Evolutionary conservation across 2,329 filamentous ascomycete species (phyloP), one percentile per base, ranked within the genome.

Genomic region (Onygenales sp.): DNA sequence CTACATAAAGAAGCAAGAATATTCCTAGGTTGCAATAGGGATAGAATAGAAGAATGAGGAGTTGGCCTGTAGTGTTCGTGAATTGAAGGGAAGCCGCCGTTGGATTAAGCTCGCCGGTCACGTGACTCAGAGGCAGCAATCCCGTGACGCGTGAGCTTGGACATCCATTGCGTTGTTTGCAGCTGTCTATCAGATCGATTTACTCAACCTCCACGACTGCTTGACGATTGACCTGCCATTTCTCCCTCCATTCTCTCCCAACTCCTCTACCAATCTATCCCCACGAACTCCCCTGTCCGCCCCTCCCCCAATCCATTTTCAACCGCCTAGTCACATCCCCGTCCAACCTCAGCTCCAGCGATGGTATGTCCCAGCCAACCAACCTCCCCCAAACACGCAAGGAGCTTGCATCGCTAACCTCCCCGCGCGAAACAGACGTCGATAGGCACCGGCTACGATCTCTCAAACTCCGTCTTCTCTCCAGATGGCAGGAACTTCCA

Each of bases 401-500:
- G 33, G 53, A 55, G 54, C 58, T 61, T 59, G 64, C 52, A 38
- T 4, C 21, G 35, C 39, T 55, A 43, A 48, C 43, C 46, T 43
- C 39, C 33, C 14, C 17, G 21, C 39, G 39, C 48, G 13, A 35
- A 39, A 32, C 57, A 98, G 93, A 98, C 93, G 68, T 98, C 93
- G 69, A 98, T 98, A 87, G 93, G 93, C 70, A 98, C 93, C 67
- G 93, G 93, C 69, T 98, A 98, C 78, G 93, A 98, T 83, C 86
- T 98, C 66, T 89, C 89, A 72, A 98, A 98, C 82, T 97, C 93
- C 68, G 94, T 97, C 78, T 98, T 97, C 81, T 97, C 93, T 48
- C 93, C 93, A 61, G 93, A 98, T 77, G 93, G 93, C 69, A 88
- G 93, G 65, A 98, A 98, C 75, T 98, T 98, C 75, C 93, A 98